Percentiles rank a stretch among this genome's conserved stretches.
These are phyloP conservation scores for Fistulifera pelliculosa DNA, from an alignment of 108 stramenopile genomes.

Conservation along the genomic window DNA sequence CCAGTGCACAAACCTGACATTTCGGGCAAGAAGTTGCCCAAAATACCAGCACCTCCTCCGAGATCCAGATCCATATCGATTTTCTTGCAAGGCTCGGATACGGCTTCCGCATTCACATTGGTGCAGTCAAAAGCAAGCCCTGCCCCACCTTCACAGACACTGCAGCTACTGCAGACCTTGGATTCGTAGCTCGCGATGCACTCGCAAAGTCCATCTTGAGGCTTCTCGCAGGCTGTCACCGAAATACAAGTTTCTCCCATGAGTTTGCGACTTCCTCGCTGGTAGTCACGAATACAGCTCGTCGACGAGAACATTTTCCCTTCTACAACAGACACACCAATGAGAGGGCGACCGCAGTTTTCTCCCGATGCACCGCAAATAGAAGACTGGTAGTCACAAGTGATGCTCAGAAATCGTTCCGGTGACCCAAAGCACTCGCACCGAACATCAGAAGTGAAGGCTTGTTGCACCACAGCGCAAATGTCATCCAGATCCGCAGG, in stretches of 20 bases:
- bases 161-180: background rate
- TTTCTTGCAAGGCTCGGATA: background rate
- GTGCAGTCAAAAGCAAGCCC: constrained; percentile 2
- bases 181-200: background rate
- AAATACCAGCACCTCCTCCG: background rate
- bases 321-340: constrained; percentile 3
- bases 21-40: constrained; percentile 1
- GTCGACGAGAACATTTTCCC: background rate
- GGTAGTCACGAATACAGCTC: constrained; percentile 1
- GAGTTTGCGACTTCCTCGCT: background rate
- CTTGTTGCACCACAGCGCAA: background rate
- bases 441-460: background rate
- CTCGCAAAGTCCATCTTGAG: constrained; percentile 2
- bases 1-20: background rate
- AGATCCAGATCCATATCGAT: constrained; percentile 6
- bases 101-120: background rate
- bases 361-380: background rate
- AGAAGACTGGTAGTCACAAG: constrained; percentile 2
- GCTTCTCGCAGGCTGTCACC: background rate
- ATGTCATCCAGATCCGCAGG: background rate
- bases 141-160: background rate
- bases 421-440: constrained; percentile 4
- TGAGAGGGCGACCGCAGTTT: constrained; percentile 1
- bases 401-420: background rate
- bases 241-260: constrained; percentile 3